Conservation (phyloP, 2,329 filamentous ascomycete species). For the Xylariaceae sp. region DNA sequence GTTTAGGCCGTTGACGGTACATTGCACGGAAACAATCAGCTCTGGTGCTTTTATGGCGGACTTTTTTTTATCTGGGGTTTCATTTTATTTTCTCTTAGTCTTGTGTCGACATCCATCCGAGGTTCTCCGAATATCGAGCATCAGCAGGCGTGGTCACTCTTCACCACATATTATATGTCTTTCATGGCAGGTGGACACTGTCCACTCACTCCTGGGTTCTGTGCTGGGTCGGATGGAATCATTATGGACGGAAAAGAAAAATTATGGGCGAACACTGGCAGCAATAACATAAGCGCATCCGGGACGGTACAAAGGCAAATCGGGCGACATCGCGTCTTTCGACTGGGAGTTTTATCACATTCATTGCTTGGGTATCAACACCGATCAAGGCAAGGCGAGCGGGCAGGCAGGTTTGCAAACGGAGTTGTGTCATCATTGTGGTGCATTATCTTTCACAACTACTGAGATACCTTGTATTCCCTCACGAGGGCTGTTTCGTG, state of each 20-base stretch:
- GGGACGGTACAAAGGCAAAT: constrained; percentile 24
- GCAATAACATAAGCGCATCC: constrained; percentile 19
- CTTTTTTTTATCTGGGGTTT: constrained; percentile 16
- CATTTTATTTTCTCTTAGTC: constrained; percentile 12
- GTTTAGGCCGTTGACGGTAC: constrained; percentile 33
- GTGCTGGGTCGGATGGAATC: not conserved
- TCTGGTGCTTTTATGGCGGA: constrained; percentile 13
- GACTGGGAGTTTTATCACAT: not conserved
- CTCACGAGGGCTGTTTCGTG: not conserved
- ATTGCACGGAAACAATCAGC: constrained; percentile 26
- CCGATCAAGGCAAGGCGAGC: constrained; percentile 7
- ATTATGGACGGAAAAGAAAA: constrained; percentile 13
- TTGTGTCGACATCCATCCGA: constrained; percentile 11
- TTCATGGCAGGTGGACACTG: too few species aligned
- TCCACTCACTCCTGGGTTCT: too few species aligned
- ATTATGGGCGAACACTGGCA: not conserved
- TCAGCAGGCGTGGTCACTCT: too few species aligned
- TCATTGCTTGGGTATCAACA: constrained; percentile 7
- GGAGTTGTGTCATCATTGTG: constrained; percentile 12
- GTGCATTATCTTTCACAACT: constrained; percentile 11
- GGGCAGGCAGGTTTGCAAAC: constrained; percentile 5
- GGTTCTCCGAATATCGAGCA: not conserved
- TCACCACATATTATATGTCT: too few species aligned
- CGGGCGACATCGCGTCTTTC: constrained; percentile 23
- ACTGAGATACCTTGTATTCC: constrained; percentile 10